Evolutionary conservation across 352 stramenopile genomes (phyloP).

Genomic region (Phytopythium sindhum): DNA sequence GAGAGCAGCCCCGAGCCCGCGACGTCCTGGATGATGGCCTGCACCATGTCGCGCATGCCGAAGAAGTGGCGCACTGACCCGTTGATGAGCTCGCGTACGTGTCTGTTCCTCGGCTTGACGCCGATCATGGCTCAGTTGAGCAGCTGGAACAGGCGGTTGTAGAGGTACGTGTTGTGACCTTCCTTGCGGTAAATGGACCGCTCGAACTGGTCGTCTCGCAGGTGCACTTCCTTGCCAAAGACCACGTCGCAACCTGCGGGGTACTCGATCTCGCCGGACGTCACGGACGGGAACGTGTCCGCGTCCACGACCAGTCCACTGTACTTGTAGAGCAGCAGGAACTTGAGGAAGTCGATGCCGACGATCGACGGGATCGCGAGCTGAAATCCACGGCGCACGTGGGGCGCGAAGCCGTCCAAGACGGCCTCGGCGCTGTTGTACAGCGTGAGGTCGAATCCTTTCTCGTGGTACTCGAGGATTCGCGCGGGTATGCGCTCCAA

Average conservation of each 20-base stretch:
- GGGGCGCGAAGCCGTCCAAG: conserved; percentile 11
- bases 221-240: conserved; percentile 13
- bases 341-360: conserved; percentile 17
- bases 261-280: background rate
- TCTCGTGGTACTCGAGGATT: background rate
- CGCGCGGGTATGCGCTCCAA: conserved; percentile 4
- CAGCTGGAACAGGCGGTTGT: conserved; percentile 14
- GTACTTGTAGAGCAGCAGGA: conserved; percentile 18
- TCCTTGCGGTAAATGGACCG: conserved; percentile 4
- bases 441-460: conserved; percentile 11
- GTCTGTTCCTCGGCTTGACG: conserved; percentile 8
- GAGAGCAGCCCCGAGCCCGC: conserved; percentile 13
- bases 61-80: conserved; percentile 13
- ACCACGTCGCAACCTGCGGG: conserved; percentile 9
- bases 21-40: conserved; percentile 13
- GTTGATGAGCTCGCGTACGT: conserved; percentile 13
- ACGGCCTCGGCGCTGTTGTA: conserved; percentile 9
- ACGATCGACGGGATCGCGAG: conserved; percentile 10
- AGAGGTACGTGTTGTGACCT: conserved; percentile 4
- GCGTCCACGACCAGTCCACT: conserved; percentile 12
- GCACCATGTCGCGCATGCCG: conserved; percentile 16
- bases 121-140: conserved; percentile 18
- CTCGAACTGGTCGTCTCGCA: background rate
- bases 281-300: conserved; percentile 8
- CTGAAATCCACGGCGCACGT: conserved; percentile 1